Percentiles rank a stretch among this genome's conserved stretches.
Conservation (phyloP, 2,329 filamentous ascomycete genomes). For the Phaeophleospora eucalypticola region DNA sequence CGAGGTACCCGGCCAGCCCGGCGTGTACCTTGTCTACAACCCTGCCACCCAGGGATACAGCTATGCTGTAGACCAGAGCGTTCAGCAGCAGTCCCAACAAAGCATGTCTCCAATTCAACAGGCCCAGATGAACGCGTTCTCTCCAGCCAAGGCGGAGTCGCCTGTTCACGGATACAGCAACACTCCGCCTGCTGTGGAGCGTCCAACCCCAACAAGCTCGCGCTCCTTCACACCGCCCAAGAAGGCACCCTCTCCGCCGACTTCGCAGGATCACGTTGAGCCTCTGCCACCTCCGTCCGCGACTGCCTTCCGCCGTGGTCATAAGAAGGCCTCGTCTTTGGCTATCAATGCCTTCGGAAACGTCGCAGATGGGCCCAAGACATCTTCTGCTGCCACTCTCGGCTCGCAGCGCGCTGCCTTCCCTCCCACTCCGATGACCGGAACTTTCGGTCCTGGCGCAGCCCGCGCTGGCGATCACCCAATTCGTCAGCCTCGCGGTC, state of each 20-base stretch:
- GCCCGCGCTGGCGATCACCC: conserved; percentile 92
- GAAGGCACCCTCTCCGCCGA: conserved; percentile 62
- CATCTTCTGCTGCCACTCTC: conserved; percentile 51
- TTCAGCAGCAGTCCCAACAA: conserved; percentile 46
- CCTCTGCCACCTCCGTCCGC: conserved; percentile 83
- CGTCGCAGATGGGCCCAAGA: conserved; percentile 65
- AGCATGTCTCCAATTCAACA: conserved; percentile 30
- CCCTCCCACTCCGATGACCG: conserved; percentile 74
- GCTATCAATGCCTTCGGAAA: conserved; percentile 55
- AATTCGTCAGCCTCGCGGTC: conserved; percentile 84
- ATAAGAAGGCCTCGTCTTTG: conserved; percentile 82
- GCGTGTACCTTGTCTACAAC: conserved; percentile 79
- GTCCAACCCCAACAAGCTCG: conserved; percentile 46
- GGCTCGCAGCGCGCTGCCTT: conserved; percentile 50
- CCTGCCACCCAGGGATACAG: conserved; percentile 78
- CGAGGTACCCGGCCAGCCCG: conserved; percentile 64
- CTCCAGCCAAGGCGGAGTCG: conserved; percentile 20
- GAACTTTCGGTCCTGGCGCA: conserved; percentile 88
- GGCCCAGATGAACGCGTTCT: conserved; percentile 23
- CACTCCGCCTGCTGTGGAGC: conserved; percentile 64
- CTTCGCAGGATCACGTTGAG: conserved; percentile 53
- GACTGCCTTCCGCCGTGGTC: conserved; percentile 86
- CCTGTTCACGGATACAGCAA: conserved; percentile 63
- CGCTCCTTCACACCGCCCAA: conserved; percentile 64
- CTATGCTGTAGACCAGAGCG: conserved; percentile 69